phyloP scores from a whole-genome alignment of 306 rosid species.

The Sicyos baderoa region DNA sequence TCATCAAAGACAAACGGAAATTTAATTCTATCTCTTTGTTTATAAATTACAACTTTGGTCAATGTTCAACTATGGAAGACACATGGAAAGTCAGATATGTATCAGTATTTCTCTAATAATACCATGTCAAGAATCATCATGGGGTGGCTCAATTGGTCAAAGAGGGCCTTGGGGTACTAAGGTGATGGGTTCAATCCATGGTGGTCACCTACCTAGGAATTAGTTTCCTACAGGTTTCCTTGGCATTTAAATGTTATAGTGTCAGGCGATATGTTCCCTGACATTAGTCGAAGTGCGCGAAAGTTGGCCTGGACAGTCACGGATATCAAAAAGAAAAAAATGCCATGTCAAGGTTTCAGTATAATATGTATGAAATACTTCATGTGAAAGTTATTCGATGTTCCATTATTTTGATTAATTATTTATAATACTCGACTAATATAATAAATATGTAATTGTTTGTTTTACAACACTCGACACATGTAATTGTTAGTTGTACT shows the following conservation, averaged over 20 bases:
- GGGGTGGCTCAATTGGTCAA: too few relatives aligned
- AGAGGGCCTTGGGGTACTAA: too few relatives aligned
- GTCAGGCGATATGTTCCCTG: too few relatives aligned
- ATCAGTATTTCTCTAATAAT: not conserved
- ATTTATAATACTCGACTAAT: not conserved
- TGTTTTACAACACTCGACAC: not conserved
- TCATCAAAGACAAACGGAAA: not conserved
- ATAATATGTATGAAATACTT: not conserved
- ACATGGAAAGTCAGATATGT: not conserved
- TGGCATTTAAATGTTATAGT: too few relatives aligned
- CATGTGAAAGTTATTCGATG: not conserved
- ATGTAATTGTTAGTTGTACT: not conserved
- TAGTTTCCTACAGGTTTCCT: too few relatives aligned
- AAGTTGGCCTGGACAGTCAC: too few relatives aligned
- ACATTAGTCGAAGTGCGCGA: too few relatives aligned
- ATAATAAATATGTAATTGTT: not conserved
- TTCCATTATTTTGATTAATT: not conserved
- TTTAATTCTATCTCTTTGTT: not conserved
- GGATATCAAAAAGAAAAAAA: too few relatives aligned
- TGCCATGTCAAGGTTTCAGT: not conserved
- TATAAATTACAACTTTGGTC: not conserved
- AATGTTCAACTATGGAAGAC: not conserved
- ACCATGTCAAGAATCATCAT: not conserved
- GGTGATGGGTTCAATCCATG: too few relatives aligned
- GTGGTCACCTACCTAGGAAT: too few relatives aligned